Percentiles rank a stretch among this genome's conserved stretches.
Evolutionary conservation across 2,329 filamentous ascomycete genomes (phyloP).

Genomic region (Mycosphaerella arachidis): DNA sequence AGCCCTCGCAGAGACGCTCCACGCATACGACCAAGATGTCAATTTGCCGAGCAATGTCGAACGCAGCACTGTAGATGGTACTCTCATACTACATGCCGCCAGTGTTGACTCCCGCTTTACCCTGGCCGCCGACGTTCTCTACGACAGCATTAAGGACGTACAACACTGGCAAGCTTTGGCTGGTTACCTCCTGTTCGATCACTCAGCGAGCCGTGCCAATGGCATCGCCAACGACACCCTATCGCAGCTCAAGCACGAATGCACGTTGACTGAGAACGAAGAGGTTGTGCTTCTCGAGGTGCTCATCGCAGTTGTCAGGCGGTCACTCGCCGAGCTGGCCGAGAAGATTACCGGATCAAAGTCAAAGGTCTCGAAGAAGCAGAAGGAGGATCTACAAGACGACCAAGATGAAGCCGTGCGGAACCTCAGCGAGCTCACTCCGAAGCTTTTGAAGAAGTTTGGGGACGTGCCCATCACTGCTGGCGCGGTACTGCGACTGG

Average conservation of each 20-base stretch:
- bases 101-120: constrained; percentile 76
- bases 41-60: constrained; percentile 47
- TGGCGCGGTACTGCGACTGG: constrained; percentile 76
- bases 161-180: constrained; percentile 83
- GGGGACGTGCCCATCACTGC: constrained; percentile 85
- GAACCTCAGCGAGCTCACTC: constrained; percentile 72
- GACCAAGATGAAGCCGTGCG: constrained; percentile 74
- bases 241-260: constrained; percentile 62
- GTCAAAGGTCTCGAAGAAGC: constrained; percentile 53
- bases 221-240: constrained; percentile 57
- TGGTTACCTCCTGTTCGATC: constrained; percentile 88
- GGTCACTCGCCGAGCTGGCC: constrained; percentile 61
- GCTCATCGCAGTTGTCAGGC: constrained; percentile 74
- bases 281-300: constrained; percentile 84
- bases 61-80: constrained; percentile 34
- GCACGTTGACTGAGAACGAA: constrained; percentile 69
- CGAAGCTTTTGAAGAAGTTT: constrained; percentile 84
- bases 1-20: constrained; percentile 77
- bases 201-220: constrained; percentile 57
- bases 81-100: constrained; percentile 54
- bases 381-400: constrained; percentile 60
- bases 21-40: constrained; percentile 66
- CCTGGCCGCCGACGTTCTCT: constrained; percentile 79
- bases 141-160: constrained; percentile 74
- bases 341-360: constrained; percentile 58